phyloP scores from a whole-genome alignment of 805 yeast genomes.

The Metschnikowia bowlesiae region DNA sequence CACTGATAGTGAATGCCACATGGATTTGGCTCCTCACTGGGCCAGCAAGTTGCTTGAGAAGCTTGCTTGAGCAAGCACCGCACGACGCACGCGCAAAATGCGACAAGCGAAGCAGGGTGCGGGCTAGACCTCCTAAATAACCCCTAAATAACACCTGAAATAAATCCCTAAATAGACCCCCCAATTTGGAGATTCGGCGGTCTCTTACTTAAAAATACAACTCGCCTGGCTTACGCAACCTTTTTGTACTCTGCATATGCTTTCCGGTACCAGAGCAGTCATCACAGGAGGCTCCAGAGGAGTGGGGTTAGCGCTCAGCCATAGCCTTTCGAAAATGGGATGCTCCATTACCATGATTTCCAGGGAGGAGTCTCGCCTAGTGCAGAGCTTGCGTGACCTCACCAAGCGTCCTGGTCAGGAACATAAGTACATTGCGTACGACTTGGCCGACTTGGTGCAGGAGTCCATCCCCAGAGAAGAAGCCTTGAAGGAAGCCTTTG shows the following conservation, averaged over 20 bases:
- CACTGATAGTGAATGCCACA: too few relatives aligned
- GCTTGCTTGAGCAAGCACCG: too few relatives aligned
- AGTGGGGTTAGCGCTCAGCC: conserved; percentile 56
- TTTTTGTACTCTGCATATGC: conserved; percentile 3
- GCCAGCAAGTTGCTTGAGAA: too few relatives aligned
- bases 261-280: conserved; percentile 38
- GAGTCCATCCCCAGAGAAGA: conserved; percentile 12
- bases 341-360: conserved; percentile 50
- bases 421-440: conserved; percentile 33
- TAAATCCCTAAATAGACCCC: too few relatives aligned
- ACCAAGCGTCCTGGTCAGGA: conserved; percentile 11
- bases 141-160: too few relatives aligned
- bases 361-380: conserved; percentile 38
- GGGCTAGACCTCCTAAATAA: too few relatives aligned
- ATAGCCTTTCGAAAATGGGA: conserved; percentile 46
- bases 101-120: too few relatives aligned
- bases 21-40: too few relatives aligned
- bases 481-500: conserved; percentile 20
- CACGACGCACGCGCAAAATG: too few relatives aligned
- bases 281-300: conserved; percentile 73
- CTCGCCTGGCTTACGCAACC: too few relatives aligned
- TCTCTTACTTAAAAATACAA: too few relatives aligned
- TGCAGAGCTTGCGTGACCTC: conserved; percentile 6
- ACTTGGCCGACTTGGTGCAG: conserved; percentile 20
- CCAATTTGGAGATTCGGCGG: too few relatives aligned